Base-by-base conservation (phyloP, 2,329 filamentous ascomycete species). In the Clarireedia hainanense region DNA sequence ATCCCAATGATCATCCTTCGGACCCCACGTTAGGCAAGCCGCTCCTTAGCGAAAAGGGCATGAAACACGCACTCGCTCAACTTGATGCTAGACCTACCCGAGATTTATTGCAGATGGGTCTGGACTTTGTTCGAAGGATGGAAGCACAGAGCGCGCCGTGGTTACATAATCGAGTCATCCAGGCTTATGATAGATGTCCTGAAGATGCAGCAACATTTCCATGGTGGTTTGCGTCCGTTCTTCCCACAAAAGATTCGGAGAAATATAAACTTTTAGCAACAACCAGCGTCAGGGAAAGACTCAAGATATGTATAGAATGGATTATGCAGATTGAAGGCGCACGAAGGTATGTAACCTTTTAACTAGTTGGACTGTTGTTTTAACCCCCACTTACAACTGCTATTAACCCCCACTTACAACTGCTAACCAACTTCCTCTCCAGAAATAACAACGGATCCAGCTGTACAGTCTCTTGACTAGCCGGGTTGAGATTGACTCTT, bases 201-300 rank as follows among this genome's bases (percentile, higher is more conserved):
- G 51, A 60, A 15, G 89, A 95, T 65, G 84, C 89, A 0, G 84
- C 84, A 3, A 70, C 82, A 1, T 94, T 96, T 62, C 88, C 91
- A 0, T 96, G 91, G 79, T 96, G 91, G 91, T 86, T 96, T 62
- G 91, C 88, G 9, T 89, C 83, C 65, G 84, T 94, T 20, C 71
- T 95, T 12, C 90, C 90, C 0, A 83, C 94, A 39, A 79, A 80
- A 14, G 88, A 94, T 26, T 74, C 83, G 27, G 86, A 94, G 64
- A 95, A 92, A 68, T 95, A 95, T 63, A 76, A 80, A 12, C 73
- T 96, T 20, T 72, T 96, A 14, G 76, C 77, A 12, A 87, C 86
- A 5, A 84, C 78, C 3, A 92, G 88, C 62, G 89, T 95, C 4
- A 78, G 91, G 58, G 84, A 91, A 65, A 77, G 91, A 56, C 71